These are phyloP conservation scores for Aquilaria yunnanensis DNA, from an alignment of 345 rosid species.

Conservation along the genomic window DNA sequence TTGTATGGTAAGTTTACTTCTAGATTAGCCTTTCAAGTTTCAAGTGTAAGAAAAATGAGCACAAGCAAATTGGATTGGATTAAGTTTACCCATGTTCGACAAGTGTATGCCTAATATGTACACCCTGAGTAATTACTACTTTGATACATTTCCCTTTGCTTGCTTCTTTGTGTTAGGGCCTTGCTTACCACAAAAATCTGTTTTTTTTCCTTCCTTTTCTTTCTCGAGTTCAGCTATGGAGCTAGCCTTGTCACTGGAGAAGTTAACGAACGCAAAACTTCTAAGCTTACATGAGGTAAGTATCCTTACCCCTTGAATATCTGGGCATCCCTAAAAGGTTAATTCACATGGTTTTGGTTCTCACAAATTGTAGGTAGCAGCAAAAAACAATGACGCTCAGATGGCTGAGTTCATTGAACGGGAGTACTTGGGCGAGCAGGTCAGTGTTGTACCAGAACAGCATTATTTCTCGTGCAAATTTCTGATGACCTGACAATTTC, in stretches of 20 bases:
- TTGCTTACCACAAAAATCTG: neutral
- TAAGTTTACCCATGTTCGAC: too few relatives aligned
- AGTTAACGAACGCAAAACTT: constrained; percentile 53
- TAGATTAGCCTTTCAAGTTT: neutral
- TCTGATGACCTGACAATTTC: neutral
- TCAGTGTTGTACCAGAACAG: too few relatives aligned
- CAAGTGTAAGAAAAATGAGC: too few relatives aligned
- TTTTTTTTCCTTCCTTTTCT: neutral
- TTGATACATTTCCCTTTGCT: neutral
- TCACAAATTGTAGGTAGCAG: neutral
- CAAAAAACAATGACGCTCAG: neutral
- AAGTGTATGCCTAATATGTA: too few relatives aligned
- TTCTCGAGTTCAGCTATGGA: constrained; percentile 50
- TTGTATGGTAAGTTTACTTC: constrained; percentile 42
- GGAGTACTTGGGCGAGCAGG: too few relatives aligned
- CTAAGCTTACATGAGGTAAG: constrained; percentile 40
- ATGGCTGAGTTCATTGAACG: neutral
- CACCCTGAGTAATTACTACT: too few relatives aligned
- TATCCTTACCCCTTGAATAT: too few relatives aligned
- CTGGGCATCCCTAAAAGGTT: too few relatives aligned
- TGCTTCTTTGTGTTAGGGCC: neutral
- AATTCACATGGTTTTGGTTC: too few relatives aligned
- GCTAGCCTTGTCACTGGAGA: constrained; percentile 53
- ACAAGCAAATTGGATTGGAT: too few relatives aligned
- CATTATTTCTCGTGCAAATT: neutral